Base-by-base conservation (phyloP, 2,329 filamentous ascomycete genomes). In the Aspergillus japonicus region DNA sequence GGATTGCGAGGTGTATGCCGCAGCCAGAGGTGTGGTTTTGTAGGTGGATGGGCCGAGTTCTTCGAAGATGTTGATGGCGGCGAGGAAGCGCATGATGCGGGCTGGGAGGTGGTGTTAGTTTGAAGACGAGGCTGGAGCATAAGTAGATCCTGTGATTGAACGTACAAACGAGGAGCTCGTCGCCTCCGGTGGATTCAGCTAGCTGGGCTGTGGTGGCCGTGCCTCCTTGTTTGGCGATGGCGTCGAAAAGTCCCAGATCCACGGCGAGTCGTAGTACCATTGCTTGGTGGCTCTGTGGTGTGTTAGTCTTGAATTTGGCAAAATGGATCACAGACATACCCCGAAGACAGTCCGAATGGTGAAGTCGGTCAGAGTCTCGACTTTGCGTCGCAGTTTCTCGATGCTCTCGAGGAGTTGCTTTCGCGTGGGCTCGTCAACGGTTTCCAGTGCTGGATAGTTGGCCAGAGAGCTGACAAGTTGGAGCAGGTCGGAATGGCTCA, bases 191-290 rank as follows among this genome's bases (percentile, higher is more conserved):
- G 10, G 19, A 16, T 8, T 35, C 3, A 3, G 44, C 47, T 5
- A 56, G 8, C 44, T 56, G 44, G 2, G n/a, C n/a, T 7, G 24
- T 19, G 7, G 53, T 56, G 12, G 33, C 58, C 3, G 31, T 19
- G 14, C 60, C 56, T 14, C 59, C 39, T 1, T 51, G 19, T 39
- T 29, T 11, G 14, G 33, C 53, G 16, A 63, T 56, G 4, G 58
- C 58, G 44, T 66, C 61, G 58, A 67, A 65, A 11, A 67, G n/a
- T 4, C 60, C 60, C 62, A 65, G 60, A 5, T 52, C 50, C 5
- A 52, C 31, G 5, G 50, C 62, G 58, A 56, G 19, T 21, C 44
- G 53, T 16, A 56, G n/a, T 31, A 52, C 31, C 31, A 52, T 52
- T 21, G 50, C 31, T 11, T 33, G 50, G 50, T 52, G 31, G 33